Evolutionary conservation across 129 eudicot genomes (phyloP), one percentile per base, ranked within the genome.

Genomic region (Logfia minima): DNA sequence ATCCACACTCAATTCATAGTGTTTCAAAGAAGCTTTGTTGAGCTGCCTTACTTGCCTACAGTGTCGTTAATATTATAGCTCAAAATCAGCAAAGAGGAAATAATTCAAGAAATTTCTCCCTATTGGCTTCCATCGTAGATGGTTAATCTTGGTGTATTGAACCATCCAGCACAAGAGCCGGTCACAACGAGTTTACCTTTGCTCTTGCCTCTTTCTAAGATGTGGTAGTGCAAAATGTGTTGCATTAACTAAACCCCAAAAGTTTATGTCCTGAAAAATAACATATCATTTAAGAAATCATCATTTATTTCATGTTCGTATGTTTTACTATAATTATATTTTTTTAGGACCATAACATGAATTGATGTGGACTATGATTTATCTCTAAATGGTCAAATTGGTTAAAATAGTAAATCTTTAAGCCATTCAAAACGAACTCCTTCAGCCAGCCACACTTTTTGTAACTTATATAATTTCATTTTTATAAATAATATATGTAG

Each of bases 31-130:
- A 90, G 70, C 79, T 83, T 59, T 85, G 80, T 34, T 86, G 74
- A 9, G 98, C 98, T 11, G 88, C 94, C 76, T 92, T 92, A 41
- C 86, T 90, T 29, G 96, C 96, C 96, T 92, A 81, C 3, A 37
- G 6, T 14, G 16, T 1, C 34, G 13, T 1, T 6, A 29, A 4
- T 26, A 34, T 18, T 37, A n/a, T 14, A 48, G 24, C 72, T 32
- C 2, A 31, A 70, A 24, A 66, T 31, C 0, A 67, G 19, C 6
- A 10, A 48, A 2, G 0, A 37, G 24, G 10, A 1, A n/a, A 10
- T 26, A 7, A 35, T 39, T 2, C 3, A 61, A 31, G 32, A 19
- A 24, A 19, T 11, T 0, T 71, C 4, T 4, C 9, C 19, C 6
- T 18, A 26, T 55, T 0, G 13, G 31, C 85, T 79, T 82, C 90